Percentiles rank a stretch among this genome's conserved stretches.
phyloP scores from a whole-genome alignment of 371 early-diverging fungal species.

The Dipsacomyces acuminosporus region DNA sequence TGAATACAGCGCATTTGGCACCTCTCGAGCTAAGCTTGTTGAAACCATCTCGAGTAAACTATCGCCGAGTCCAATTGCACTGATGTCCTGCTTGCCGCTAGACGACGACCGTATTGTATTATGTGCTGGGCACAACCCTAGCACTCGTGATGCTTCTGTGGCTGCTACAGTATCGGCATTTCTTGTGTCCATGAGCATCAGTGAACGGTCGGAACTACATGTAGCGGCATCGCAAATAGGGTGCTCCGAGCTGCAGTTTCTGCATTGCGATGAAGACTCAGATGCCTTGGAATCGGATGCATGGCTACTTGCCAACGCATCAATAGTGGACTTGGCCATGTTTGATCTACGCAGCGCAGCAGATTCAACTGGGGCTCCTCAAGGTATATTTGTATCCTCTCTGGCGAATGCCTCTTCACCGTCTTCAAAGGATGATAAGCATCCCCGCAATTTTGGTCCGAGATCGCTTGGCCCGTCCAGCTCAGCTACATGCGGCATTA shows the following conservation, averaged over 20 bases:
- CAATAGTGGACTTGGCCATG: slow-evolving; percentile 4
- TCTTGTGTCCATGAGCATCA: not conserved
- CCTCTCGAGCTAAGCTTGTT: slow-evolving; percentile 3
- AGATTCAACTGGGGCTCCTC: not conserved
- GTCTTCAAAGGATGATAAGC: too few relatives aligned
- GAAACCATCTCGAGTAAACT: slow-evolving; percentile 1
- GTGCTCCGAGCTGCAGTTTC: slow-evolving; percentile 1
- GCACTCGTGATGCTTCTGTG: not conserved
- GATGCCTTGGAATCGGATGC: too few relatives aligned
- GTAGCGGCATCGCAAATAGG: not conserved
- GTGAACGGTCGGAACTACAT: not conserved
- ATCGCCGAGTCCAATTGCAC: slow-evolving; percentile 7
- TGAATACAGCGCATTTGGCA: slow-evolving; percentile 25
- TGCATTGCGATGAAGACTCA: not conserved
- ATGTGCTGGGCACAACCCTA: slow-evolving; percentile 19
- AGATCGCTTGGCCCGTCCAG: too few relatives aligned
- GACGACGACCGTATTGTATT: slow-evolving; percentile 5
- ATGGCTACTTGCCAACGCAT: not conserved
- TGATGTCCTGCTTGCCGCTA: slow-evolving; percentile 4
- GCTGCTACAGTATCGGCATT: slow-evolving; percentile 2
- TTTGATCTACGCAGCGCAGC: not conserved
- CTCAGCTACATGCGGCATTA: too few relatives aligned
- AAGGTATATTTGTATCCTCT: too few relatives aligned
- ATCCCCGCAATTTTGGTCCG: too few relatives aligned
- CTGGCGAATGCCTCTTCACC: too few relatives aligned